Evolutionary conservation across 1,284 basidiomycete genomes (phyloP), one percentile per base, ranked within the genome.

Genomic region (Sporisorium graminicola): DNA sequence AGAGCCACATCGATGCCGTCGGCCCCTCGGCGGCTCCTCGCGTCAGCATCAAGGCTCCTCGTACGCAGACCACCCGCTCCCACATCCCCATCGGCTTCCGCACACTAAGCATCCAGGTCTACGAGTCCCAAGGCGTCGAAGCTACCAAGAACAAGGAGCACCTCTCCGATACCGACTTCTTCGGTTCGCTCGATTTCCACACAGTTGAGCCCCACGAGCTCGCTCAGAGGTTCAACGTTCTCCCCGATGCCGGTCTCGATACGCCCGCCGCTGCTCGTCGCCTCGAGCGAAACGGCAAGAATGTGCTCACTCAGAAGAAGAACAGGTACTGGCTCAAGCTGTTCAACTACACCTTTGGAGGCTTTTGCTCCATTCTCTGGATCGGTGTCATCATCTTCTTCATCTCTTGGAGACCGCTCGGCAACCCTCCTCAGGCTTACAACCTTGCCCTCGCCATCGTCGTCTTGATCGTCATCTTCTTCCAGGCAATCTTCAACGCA

Each of bases 361-460:
- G 88, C 1, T 90, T 90, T 72, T 90, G 90, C 1, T 88, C 88
- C 47, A 86, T 91, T 26, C 87, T 92, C 24, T 86, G 91, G 54
- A 86, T 87, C 26, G 90, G 88, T 46, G 88, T 88, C 80, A 80
- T 89, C 65, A 85, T 90, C 46, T 88, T 77, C 88, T 89, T 83
- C 82, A 88, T 77, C 87, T 88, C 88, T 5, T 90, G 89, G 74
- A 82, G 87, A 58, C 89, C 89, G 1, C 86, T 90, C 22, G 89
- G 89, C 14, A 87, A 88, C 5, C 77, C 87, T 86, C 5, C 89
- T 86, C 55, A 90, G 89, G 74, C 86, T 88, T 64, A 89, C 87
- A 22, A 87, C 89, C 87, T 90, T 10, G 88, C 88, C 6, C 62
- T 87, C 87, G 79, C 78, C 42, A 66, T 82, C 57, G 70, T 81